These are phyloP conservation scores for Acanthamoeba lenticulata DNA, from an alignment of 208 protist species.

Conservation along the genomic window DNA sequence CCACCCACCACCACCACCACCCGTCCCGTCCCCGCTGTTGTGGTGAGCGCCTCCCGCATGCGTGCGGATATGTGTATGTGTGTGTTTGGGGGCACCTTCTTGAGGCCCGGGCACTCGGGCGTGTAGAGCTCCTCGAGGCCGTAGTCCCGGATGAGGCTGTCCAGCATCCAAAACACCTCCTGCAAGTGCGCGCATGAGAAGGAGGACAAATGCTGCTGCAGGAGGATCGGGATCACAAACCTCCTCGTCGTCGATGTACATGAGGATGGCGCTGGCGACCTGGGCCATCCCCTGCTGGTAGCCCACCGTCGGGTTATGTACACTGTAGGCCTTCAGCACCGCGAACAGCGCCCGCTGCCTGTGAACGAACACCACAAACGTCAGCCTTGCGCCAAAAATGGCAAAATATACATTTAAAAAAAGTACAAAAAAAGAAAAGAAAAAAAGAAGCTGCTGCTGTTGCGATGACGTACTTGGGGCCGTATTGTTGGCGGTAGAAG, in stretches of 20 bases:
- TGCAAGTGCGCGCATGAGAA: not conserved
- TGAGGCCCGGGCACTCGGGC: conserved; percentile 20
- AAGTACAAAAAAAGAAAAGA: not conserved
- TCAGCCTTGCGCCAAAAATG: not conserved
- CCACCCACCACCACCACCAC: too few species aligned
- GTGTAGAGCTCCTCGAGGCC: not conserved
- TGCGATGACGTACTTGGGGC: not conserved
- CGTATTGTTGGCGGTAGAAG: conserved; percentile 57
- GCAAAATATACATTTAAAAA: not conserved
- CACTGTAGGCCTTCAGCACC: conserved; percentile 60
- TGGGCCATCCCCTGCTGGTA: conserved; percentile 38
- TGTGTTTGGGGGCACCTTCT: not conserved
- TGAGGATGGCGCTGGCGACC: not conserved
- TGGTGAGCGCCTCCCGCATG: too few species aligned
- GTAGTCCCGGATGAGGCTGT: conserved; percentile 19
- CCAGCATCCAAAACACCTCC: conserved; percentile 65
- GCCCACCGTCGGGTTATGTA: conserved; percentile 34
- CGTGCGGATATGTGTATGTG: too few species aligned
- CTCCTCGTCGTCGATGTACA: conserved; percentile 58
- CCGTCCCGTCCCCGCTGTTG: too few species aligned
- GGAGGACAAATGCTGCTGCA: not conserved
- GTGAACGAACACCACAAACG: not conserved
- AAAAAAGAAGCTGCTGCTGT: not conserved
- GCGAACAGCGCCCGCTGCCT: conserved; percentile 43
- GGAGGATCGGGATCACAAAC: not conserved